Conservation (phyloP, 805 yeast species). For the Kodamaea kaohsiungensis region DNA sequence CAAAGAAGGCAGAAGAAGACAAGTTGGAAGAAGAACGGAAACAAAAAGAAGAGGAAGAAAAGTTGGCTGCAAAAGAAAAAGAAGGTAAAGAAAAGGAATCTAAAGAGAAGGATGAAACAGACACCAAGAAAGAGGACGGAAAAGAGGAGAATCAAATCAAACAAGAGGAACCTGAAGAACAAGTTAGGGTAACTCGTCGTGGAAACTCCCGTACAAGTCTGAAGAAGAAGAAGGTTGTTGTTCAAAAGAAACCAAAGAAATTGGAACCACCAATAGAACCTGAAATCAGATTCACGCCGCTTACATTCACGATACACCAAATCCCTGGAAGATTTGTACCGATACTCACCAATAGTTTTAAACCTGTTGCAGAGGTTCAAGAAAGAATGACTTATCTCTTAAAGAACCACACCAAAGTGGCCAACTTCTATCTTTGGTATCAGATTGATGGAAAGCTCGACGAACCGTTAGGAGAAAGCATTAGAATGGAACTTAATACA, state of each 20-base stretch:
- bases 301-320: slow-evolving; percentile 65
- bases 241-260: slow-evolving; percentile 18
- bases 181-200: slow-evolving; percentile 6
- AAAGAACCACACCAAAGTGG: slow-evolving; percentile 57
- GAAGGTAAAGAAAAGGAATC: slow-evolving; percentile 23
- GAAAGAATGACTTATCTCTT: slow-evolving; percentile 62
- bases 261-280: slow-evolving; percentile 44
- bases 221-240: slow-evolving; percentile 15
- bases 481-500: slow-evolving; percentile 56
- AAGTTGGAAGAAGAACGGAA: slow-evolving; percentile 18
- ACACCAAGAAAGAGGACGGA: not conserved
- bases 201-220: slow-evolving; percentile 10
- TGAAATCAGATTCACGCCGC: slow-evolving; percentile 52
- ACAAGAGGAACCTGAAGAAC: slow-evolving; percentile 10
- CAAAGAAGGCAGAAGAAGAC: slow-evolving; percentile 24
- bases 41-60: slow-evolving; percentile 26
- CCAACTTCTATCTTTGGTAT: slow-evolving; percentile 76
- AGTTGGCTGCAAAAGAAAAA: slow-evolving; percentile 19
- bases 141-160: slow-evolving; percentile 13
- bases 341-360: slow-evolving; percentile 65
- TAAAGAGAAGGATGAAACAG: slow-evolving; percentile 15
- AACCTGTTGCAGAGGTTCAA: slow-evolving; percentile 55
- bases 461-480: slow-evolving; percentile 61
- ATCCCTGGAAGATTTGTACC: slow-evolving; percentile 67
- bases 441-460: slow-evolving; percentile 77